A percentile compares a stretch with the other conserved stretches of the same genome.
Evolutionary conservation across 2,329 filamentous ascomycete species (phyloP).

Genomic region (Zarea fungicola): DNA sequence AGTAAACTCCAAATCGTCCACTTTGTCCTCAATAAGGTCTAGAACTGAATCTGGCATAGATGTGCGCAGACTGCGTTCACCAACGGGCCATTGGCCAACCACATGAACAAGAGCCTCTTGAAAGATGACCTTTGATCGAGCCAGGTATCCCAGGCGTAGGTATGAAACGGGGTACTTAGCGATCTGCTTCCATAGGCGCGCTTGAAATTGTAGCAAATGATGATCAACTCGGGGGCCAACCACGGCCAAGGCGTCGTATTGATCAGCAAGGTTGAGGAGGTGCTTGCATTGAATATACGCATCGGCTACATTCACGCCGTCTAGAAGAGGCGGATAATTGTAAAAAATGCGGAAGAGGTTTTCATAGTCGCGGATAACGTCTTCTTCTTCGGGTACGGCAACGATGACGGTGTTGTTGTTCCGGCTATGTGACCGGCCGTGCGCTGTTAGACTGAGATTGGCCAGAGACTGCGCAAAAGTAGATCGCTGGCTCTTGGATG

Average conservation of each 20-base stretch:
- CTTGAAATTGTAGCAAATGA: constrained; percentile 87
- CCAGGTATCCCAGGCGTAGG: constrained; percentile 80
- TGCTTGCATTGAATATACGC: constrained; percentile 94
- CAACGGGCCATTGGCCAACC: constrained; percentile 87
- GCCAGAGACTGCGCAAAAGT: constrained; percentile 82
- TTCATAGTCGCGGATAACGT: constrained; percentile 86
- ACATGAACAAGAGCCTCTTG: constrained; percentile 88
- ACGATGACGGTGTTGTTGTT: constrained; percentile 28
- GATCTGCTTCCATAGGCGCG: constrained; percentile 89
- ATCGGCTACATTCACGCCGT: constrained; percentile 82
- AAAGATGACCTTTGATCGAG: constrained; percentile 77
- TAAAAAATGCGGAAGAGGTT: constrained; percentile 96
- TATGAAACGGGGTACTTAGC: constrained; percentile 94
- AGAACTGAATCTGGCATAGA: constrained; percentile 71
- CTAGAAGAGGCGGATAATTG: constrained; percentile 78
- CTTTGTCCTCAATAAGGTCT: constrained; percentile 91
- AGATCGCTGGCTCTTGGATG: constrained; percentile 15
- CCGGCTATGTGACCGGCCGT: constrained; percentile 33
- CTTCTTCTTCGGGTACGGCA: constrained; percentile 58
- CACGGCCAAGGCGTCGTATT: constrained; percentile 85
- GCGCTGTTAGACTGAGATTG: constrained; percentile 56
- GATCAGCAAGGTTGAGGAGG: constrained; percentile 81
- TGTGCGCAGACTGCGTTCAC: constrained; percentile 68
- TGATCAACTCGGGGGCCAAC: constrained; percentile 89
- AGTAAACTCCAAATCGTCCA: constrained; percentile 81